These are phyloP conservation scores for Heterobasidion parviporum DNA, from an alignment of 1,284 basidiomycete genomes.

Conservation along the genomic window DNA sequence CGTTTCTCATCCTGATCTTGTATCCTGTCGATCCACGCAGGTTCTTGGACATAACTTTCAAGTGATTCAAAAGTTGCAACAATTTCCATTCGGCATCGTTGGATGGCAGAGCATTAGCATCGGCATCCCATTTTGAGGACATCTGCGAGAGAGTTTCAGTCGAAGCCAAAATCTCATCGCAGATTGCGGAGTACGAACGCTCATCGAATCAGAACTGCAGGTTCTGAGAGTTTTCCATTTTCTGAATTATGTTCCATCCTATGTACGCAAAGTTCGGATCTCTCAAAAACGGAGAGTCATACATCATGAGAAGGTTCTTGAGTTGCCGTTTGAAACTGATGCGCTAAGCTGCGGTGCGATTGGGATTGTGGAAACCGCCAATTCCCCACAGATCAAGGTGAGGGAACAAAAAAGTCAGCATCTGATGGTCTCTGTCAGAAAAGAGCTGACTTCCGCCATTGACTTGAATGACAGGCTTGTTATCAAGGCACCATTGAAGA, in stretches of 20 bases:
- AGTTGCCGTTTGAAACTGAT: not conserved
- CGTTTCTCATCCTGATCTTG: constrained; percentile 2
- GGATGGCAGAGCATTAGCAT: not conserved
- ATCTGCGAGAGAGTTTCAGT: not conserved
- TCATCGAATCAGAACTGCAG: not conserved
- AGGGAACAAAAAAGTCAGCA: constrained; percentile 5
- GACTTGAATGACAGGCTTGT: not conserved
- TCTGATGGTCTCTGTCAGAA: constrained; percentile 1
- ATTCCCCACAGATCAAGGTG: constrained; percentile 8
- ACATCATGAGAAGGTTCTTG: not conserved
- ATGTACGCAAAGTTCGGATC: constrained; percentile 2
- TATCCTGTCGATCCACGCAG: constrained; percentile 1
- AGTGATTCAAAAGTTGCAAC: not conserved
- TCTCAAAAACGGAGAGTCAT: constrained; percentile 1
- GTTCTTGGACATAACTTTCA: constrained; percentile 1
- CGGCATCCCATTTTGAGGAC: not conserved
- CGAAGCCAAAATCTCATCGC: not conserved
- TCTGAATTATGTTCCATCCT: constrained; percentile 1
- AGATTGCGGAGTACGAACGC: not conserved
- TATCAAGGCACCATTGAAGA: not conserved
- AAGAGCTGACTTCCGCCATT: not conserved
- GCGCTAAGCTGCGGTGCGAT: not conserved
- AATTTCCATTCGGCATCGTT: not conserved
- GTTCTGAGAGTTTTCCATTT: not conserved
- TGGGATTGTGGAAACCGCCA: constrained; percentile 4